Evolutionary conservation across 495 filamentous ascomycete genomes (phyloP), one percentile per base, ranked within the genome.

Genomic region (Penicillium macrosclerotiorum): DNA sequence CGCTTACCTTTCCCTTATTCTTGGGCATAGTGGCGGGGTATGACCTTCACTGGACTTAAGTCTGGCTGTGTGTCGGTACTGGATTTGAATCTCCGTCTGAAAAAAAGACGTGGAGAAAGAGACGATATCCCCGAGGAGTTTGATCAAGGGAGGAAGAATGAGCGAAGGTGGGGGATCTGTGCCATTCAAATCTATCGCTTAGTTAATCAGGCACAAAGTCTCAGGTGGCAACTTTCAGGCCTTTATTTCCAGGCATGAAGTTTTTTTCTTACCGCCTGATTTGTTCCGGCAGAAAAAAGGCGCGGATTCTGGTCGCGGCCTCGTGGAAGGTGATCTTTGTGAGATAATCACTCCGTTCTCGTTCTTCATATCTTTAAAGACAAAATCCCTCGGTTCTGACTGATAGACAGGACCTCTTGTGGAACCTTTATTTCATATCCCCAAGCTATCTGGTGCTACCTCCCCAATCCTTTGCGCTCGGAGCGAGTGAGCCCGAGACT

Each of bases 1-100:
- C 25, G 32, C 84, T 60, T 82, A 94, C 90, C 72, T 95, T 95
- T 85, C 90, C 90, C 84, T 95, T 95, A 65, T 95, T 95, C 89
- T 95, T 95, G 64, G 90, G 90, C 90, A 95, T 95, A 52, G 69
- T 81, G 78, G 64, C 57, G 42, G 45, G 49, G 23, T 14, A 39
- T 47, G 46, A 51, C 47, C 48, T 64, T 61, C 49, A 57, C 55
- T 55, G 56, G 51, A 54, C 49, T 62, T 42, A 14, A 45, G 42
- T 53, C 58, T 55, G 30, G 42, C 51, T 49, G 29, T 49, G 53
- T 56, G 54, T 42, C 36, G 45, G 38, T 57, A 14, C 41, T 26
- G 38, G 31, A 8, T 37, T 42, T 49, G 19, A 42, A 47, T 49
- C 39, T 47, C 23, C 37, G 37, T 47, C 14, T n/a, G n/a, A 47